phyloP scores from a whole-genome alignment of 2,329 filamentous ascomycete genomes.

The Trichoderma koningii region DNA sequence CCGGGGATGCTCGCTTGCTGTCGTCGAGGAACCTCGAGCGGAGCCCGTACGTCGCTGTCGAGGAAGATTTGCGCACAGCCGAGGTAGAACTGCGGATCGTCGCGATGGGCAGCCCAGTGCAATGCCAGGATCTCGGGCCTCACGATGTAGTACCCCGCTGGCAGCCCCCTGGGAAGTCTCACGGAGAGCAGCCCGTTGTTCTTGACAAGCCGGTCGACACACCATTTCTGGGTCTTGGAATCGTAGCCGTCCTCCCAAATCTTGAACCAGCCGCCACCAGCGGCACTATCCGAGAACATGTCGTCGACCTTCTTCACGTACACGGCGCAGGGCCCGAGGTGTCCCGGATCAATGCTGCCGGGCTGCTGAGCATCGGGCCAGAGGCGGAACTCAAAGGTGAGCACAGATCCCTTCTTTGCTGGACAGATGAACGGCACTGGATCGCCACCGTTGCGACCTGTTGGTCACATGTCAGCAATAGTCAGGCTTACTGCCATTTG shows the following conservation, averaged over 20 bases:
- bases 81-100: slow-evolving; percentile 71
- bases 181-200: slow-evolving; percentile 66
- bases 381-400: slow-evolving; percentile 68
- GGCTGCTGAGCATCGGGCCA: slow-evolving; percentile 58
- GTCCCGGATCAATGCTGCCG: slow-evolving; percentile 60
- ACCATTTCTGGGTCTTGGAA: slow-evolving; percentile 59
- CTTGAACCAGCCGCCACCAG: slow-evolving; percentile 76
- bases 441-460: slow-evolving; percentile 48
- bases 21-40: slow-evolving; percentile 50
- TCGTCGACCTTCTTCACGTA: slow-evolving; percentile 71
- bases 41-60: slow-evolving; percentile 47
- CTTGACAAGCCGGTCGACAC: slow-evolving; percentile 67
- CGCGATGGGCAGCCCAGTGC: slow-evolving; percentile 57
- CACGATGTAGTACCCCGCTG: slow-evolving; percentile 69
- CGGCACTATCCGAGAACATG: slow-evolving; percentile 53
- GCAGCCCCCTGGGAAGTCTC: slow-evolving; percentile 61
- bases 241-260: slow-evolving; percentile 72
- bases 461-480: not conserved
- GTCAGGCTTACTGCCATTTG: not conserved
- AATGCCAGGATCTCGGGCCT: slow-evolving; percentile 70
- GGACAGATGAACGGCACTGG: slow-evolving; percentile 54
- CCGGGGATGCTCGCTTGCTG: slow-evolving; percentile 49
- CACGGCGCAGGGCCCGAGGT: slow-evolving; percentile 70
- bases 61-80: slow-evolving; percentile 73
- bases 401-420: slow-evolving; percentile 52